These are phyloP conservation scores for Citrus hindsii DNA, from an alignment of 345 rosid genomes.

Conservation along the genomic window DNA sequence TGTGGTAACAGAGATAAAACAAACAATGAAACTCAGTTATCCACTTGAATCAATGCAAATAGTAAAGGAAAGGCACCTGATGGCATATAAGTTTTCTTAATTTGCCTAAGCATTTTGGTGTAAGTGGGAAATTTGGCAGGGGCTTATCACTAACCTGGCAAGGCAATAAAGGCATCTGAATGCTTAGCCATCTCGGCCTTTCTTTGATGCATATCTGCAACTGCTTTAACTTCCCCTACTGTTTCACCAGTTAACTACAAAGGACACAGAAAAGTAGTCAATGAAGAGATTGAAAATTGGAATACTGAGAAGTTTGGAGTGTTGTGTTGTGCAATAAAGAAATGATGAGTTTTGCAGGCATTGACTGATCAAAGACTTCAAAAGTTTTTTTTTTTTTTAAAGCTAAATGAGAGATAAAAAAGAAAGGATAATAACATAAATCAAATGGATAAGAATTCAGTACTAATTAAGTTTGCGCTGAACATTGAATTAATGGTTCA, in stretches of 20 bases:
- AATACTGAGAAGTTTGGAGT: constrained; percentile 25
- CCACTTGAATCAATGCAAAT: constrained; percentile 13
- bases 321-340: constrained; percentile 35
- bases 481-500: too few relatives aligned
- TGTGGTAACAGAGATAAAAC: constrained; percentile 4
- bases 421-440: constrained; percentile 8
- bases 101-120: constrained; percentile 20
- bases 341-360: constrained; percentile 51
- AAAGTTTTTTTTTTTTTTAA: constrained; percentile 11
- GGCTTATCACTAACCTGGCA: constrained; percentile 68
- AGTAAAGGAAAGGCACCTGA: constrained; percentile 18
- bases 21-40: neutral
- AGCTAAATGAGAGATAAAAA: neutral
- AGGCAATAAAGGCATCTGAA: constrained; percentile 99
- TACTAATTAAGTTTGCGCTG: too few relatives aligned
- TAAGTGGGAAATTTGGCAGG: constrained; percentile 15
- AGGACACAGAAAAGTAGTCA: constrained; percentile 22
- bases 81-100: constrained; percentile 13
- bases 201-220: constrained; percentile 99
- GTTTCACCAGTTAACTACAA: constrained; percentile 98
- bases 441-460: too few relatives aligned
- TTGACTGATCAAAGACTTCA: constrained; percentile 23
- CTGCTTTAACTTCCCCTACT: constrained; percentile 99
- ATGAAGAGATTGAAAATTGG: constrained; percentile 6
- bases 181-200: constrained; percentile 99